A percentile compares a stretch with the other conserved stretches of the same genome.
Conservation (phyloP, 495 filamentous ascomycete species). For the Xylaria castorea region DNA sequence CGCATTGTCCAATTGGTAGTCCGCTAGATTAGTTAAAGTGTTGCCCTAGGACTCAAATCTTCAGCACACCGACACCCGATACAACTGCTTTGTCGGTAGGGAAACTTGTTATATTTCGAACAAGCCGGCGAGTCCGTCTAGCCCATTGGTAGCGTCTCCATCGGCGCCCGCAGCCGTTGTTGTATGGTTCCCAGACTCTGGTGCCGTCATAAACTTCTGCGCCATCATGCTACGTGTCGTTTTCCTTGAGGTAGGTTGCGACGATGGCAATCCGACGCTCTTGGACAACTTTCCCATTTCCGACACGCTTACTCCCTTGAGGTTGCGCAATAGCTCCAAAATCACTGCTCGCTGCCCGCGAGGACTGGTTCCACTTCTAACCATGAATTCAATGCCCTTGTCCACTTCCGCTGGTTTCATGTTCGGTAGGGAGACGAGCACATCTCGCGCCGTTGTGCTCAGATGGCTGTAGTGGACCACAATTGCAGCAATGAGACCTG, state of each 20-base stretch:
- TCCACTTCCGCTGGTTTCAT: constrained; percentile 66
- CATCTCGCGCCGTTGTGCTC: constrained; percentile 65
- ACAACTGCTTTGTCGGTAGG: not conserved
- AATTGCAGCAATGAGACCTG: constrained; percentile 84
- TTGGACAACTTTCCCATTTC: constrained; percentile 84
- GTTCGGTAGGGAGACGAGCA: constrained; percentile 59
- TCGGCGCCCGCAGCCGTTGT: constrained; percentile 10
- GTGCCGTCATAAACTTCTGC: constrained; percentile 60
- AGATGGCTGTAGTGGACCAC: constrained; percentile 71
- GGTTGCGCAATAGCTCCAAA: constrained; percentile 82
- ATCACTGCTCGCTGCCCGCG: constrained; percentile 83
- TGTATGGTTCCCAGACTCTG: constrained; percentile 24
- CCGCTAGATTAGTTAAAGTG: not conserved
- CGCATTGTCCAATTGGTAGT: not conserved
- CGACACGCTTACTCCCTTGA: constrained; percentile 88
- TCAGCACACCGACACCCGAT: not conserved
- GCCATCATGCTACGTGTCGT: constrained; percentile 60
- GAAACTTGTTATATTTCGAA: constrained; percentile 36
- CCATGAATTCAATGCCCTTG: constrained; percentile 63
- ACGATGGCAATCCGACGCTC: constrained; percentile 37
- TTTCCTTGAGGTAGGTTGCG: constrained; percentile 34
- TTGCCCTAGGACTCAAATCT: not conserved
- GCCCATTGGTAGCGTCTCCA: constrained; percentile 31
- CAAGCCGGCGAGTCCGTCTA: constrained; percentile 42
- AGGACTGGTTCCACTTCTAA: constrained; percentile 56